phyloP scores from a whole-genome alignment of 768 basidiomycete species.

The Lentinula edodes region DNA sequence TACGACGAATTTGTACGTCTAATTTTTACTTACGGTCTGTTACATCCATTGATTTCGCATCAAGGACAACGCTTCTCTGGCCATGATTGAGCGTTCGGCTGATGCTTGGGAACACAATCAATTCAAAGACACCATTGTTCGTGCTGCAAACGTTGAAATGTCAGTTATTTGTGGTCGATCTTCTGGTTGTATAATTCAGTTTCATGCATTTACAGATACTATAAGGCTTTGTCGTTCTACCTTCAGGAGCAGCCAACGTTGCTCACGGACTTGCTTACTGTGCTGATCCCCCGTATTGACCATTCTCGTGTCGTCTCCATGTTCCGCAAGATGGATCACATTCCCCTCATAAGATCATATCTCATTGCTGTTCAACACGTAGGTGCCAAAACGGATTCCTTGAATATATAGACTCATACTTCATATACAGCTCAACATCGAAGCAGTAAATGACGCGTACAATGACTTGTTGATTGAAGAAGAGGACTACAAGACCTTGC shows the following conservation, averaged over 20 bases:
- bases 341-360: slow-evolving; percentile 93
- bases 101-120: slow-evolving; percentile 99
- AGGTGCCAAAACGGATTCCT: background rate
- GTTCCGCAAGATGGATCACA: slow-evolving; percentile 93
- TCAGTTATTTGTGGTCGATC: slow-evolving; percentile 25
- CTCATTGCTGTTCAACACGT: slow-evolving; percentile 96
- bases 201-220: slow-evolving; percentile 54
- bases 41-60: background rate
- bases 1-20: slow-evolving; percentile 86
- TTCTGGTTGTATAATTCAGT: background rate
- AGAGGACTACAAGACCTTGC: slow-evolving; percentile 96
- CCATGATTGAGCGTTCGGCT: slow-evolving; percentile 98
- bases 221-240: slow-evolving; percentile 93
- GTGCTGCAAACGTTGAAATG: slow-evolving; percentile 98
- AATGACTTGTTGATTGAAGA: slow-evolving; percentile 98
- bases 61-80: slow-evolving; percentile 93
- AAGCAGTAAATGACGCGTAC: slow-evolving; percentile 97
- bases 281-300: slow-evolving; percentile 90
- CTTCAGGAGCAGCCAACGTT: slow-evolving; percentile 90
- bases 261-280: slow-evolving; percentile 88
- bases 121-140: slow-evolving; percentile 97
- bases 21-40: background rate
- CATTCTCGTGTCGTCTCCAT: slow-evolving; percentile 93
- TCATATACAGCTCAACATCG: slow-evolving; percentile 78
- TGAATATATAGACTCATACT: slow-evolving; percentile 1